These are phyloP conservation scores for Pachyrhizus erosus DNA, from an alignment of 306 rosid species.

Conservation along the genomic window DNA sequence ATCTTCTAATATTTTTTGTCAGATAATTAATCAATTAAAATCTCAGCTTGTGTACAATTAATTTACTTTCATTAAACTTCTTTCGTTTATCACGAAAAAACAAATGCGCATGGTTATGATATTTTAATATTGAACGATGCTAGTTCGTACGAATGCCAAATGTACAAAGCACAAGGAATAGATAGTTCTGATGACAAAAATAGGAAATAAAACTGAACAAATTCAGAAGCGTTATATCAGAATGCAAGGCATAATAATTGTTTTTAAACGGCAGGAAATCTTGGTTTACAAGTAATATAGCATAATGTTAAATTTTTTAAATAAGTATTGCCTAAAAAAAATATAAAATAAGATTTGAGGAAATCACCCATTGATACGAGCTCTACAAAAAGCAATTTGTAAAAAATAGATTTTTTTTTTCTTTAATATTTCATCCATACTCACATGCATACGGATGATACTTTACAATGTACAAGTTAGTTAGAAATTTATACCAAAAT, in stretches of 20 bases:
- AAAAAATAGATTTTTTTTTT: too few species aligned
- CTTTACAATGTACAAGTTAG: background rate
- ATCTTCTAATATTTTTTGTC: background rate
- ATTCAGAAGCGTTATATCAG: too few species aligned
- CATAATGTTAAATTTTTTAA: too few species aligned
- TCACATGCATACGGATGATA: background rate
- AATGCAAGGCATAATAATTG: too few species aligned
- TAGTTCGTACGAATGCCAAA: background rate
- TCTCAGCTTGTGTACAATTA: background rate
- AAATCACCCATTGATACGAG: background rate
- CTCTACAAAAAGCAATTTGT: background rate
- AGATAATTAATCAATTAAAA: background rate
- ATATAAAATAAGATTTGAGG: background rate
- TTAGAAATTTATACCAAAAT: background rate
- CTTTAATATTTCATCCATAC: background rate
- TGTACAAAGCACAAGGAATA: background rate
- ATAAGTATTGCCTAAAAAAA: too few species aligned
- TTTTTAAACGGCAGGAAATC: too few species aligned
- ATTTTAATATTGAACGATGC: background rate
- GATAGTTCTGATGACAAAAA: too few species aligned
- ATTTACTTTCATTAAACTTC: background rate
- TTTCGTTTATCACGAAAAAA: background rate
- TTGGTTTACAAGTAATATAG: too few species aligned
- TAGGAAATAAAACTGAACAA: too few species aligned
- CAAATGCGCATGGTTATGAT: background rate